Evolutionary conservation across 2,329 filamentous ascomycete genomes (phyloP), one percentile per base, ranked within the genome.

Genomic region (Pseudocercospora fuligena): DNA sequence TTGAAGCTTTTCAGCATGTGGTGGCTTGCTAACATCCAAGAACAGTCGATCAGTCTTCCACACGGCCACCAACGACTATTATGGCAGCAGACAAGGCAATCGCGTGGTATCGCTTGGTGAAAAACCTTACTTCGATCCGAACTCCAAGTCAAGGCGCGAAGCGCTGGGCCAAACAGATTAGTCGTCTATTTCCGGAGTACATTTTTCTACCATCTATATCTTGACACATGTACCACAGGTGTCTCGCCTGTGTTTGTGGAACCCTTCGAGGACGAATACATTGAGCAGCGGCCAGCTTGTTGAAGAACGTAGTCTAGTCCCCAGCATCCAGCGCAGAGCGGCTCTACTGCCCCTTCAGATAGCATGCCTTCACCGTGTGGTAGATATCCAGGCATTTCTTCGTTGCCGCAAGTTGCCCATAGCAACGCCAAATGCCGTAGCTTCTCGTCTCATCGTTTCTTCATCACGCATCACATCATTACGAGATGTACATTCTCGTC

Each of bases 31-130:
- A 29, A 54, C 49, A 25, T 54, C 5, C 12, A 4, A n/a, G 27
- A 14, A 23, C 36, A 65, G 63, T 43, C 60, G 66, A 33, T 64
- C 58, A 14, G 60, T 64, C 19, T 70, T 70, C 33, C 70, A 72
- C 40, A 68, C 70, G 3, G 69, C 69, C 25, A 70, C 69, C 3
- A 69, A 69, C 47, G 69, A 72, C 40, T 71, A 72, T 56, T 65
- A 69, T 21, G 67, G 69, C 11, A 63, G 56, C n/a, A 61, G 69
- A 2, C 65, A 65, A 23, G 69, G 66, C 14, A 64, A 69, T 23
- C 68, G 71, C 3, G 71, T 67, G 5, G 67, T 71, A 14, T 66
- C 63, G 3, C 23, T 73, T 14, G 71, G 71, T 11, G 71, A 73
- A 36, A 70, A 63, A 31, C 71, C 71, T 31, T 72, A 71, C 27